These are phyloP conservation scores for Hygrophila difformis DNA, from an alignment of 257 asterid genomes.

Conservation along the genomic window DNA sequence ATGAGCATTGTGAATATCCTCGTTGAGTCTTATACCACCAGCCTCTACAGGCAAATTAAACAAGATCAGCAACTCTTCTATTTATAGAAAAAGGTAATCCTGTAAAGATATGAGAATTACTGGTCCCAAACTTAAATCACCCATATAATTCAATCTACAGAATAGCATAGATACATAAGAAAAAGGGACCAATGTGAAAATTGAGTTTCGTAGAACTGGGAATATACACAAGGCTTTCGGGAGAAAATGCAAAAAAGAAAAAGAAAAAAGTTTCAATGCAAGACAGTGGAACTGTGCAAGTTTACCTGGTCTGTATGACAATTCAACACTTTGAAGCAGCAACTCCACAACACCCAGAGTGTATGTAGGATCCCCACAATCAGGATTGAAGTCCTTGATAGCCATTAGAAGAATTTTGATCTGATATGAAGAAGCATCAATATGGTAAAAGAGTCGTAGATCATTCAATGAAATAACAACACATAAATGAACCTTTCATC, in stretches of 20 bases:
- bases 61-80: conserved; percentile 21
- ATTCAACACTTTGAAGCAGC: conserved; percentile 83
- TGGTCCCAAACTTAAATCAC: too few relatives aligned
- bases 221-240: too few relatives aligned
- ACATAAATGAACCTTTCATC: too few relatives aligned
- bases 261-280: neutral
- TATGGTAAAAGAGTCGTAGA: too few relatives aligned
- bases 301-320: conserved; percentile 85
- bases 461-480: too few relatives aligned
- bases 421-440: conserved; percentile 39
- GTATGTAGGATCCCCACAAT: conserved; percentile 89
- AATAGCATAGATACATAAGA: too few relatives aligned
- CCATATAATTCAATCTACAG: too few relatives aligned
- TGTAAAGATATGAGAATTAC: too few relatives aligned
- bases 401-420: conserved; percentile 88
- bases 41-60: conserved; percentile 69
- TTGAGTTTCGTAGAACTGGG: too few relatives aligned
- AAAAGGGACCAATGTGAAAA: too few relatives aligned
- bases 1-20: conserved; percentile 97
- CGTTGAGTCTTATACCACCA: conserved; percentile 76
- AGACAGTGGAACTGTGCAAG: conserved; percentile 9
- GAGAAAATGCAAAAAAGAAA: too few relatives aligned
- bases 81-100: neutral
- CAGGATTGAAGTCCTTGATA: conserved; percentile 83
- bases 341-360: conserved; percentile 94